Percentiles rank a stretch among this genome's conserved stretches.
Evolutionary conservation across 2,329 filamentous ascomycete species (phyloP).

Genomic region (Geosmithia flava): DNA sequence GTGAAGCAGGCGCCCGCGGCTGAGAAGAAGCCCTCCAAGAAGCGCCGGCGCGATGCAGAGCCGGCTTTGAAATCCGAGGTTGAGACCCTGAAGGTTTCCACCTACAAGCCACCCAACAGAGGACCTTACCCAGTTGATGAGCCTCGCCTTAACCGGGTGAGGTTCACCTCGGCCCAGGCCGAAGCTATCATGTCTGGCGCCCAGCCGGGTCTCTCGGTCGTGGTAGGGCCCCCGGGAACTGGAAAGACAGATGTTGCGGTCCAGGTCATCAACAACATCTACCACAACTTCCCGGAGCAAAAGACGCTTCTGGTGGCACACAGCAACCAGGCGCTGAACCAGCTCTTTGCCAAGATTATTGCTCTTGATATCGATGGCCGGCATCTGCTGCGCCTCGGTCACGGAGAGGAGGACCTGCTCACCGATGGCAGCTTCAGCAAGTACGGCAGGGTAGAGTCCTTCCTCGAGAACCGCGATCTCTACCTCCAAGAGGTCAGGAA

Average conservation of each 20-base stretch:
- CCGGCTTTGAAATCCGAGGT: conserved; percentile 47
- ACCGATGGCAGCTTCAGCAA: conserved; percentile 86
- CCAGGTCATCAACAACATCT: conserved; percentile 97
- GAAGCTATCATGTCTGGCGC: conserved; percentile 90
- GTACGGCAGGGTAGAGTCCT: conserved; percentile 86
- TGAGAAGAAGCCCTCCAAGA: conserved; percentile 63
- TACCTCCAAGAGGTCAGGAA: conserved; percentile 77
- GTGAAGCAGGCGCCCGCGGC: conserved; percentile 26
- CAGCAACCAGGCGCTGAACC: conserved; percentile 95
- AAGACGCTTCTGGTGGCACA: conserved; percentile 88
- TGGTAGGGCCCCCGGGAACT: conserved; percentile 90
- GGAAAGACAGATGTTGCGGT: conserved; percentile 99
- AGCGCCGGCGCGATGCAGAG: conserved; percentile 71
- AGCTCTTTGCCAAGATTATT: conserved; percentile 97
- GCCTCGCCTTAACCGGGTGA: conserved; percentile 69
- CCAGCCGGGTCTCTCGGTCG: conserved; percentile 84
- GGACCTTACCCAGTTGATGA: conserved; percentile 82
- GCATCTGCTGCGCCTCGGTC: conserved; percentile 81
- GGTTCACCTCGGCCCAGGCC: conserved; percentile 83
- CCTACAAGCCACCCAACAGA: conserved; percentile 78
- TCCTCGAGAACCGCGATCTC: conserved; percentile 72
- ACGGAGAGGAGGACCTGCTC: conserved; percentile 88
- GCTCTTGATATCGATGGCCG: conserved; percentile 90
- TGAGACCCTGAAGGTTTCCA: conserved; percentile 69
- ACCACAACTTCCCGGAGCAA: conserved; percentile 92